Base-by-base conservation (phyloP, 768 basidiomycete genomes). In the Russula sp. region DNA sequence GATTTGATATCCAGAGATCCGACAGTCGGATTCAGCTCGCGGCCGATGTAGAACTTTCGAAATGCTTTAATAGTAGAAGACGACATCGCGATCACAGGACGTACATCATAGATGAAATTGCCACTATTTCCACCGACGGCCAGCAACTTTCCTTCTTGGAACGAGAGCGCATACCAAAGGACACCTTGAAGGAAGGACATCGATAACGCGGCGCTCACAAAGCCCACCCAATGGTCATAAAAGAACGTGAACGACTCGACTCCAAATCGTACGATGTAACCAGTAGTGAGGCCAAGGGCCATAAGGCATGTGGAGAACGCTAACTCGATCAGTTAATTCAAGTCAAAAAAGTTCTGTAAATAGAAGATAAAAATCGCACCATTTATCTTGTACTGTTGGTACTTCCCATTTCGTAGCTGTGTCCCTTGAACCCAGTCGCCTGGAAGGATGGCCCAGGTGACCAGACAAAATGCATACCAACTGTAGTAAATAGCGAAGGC, bases 71-170 rank as follows among this genome's bases (percentile, higher is more conserved):
- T 22, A 8, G 20, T 14, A 34, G 26, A 20, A 5, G 22, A 36
- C 16, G 24, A 14, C 20, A n/a, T 58, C 48, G 20, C 24, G 48
- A 57, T 24, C 28, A 16, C 46, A n/a, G 30, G 38, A 79, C 91
- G 56, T 68, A 96, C 95, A 73, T 99, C 95, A 74, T 98, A 98
- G 66, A 97, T 83, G 61, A 80, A 75, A 72, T 89, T 91, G 13
- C 91, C 90, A 24, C 85, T 83, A 79, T 98, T 98, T 14, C 96
- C 97, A n/a, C 93, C 94, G 10, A 91, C 79, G 1, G 97, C 94
- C 20, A 98, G 81, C 22, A 97, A 80, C 56, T 85, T 86, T 28
- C 83, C 87, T 9, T 75, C 61, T 57, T 78, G 80, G 80, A 89
- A 97, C 18, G 90, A 93, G 20, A 78, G 75, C 18, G 78, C 77